These are phyloP conservation scores for Lactarius sp. DNA, from an alignment of 768 basidiomycete genomes.

Conservation along the genomic window DNA sequence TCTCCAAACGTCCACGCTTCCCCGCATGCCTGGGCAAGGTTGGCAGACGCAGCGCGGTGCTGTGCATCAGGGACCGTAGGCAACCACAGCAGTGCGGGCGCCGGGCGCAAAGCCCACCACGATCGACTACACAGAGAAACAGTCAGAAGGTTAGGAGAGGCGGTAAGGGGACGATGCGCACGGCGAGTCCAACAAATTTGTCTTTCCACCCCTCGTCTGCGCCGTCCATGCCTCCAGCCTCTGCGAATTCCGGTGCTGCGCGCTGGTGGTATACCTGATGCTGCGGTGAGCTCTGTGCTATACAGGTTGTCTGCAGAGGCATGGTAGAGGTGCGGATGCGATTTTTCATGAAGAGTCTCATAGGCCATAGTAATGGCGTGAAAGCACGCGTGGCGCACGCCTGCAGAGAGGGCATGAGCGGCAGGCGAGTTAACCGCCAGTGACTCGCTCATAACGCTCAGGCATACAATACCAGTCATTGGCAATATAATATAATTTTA, in stretches of 20 bases:
- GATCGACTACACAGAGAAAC: conserved; percentile 36
- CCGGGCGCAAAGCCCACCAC: conserved; percentile 42
- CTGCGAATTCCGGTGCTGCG: conserved; percentile 16
- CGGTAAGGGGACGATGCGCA: conserved; percentile 31
- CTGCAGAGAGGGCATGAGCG: too few relatives aligned
- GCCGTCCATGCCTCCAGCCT: conserved; percentile 22
- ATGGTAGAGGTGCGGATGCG: background rate
- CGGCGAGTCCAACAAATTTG: conserved; percentile 41
- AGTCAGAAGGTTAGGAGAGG: background rate
- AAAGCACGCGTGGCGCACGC: conserved; percentile 38
- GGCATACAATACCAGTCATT: too few relatives aligned
- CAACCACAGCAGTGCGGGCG: conserved; percentile 38
- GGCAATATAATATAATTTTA: too few relatives aligned
- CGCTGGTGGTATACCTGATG: conserved; percentile 32
- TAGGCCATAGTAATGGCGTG: conserved; percentile 63
- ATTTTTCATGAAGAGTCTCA: conserved; percentile 43
- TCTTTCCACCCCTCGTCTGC: conserved; percentile 50
- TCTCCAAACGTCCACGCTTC: too few relatives aligned
- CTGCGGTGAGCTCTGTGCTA: conserved; percentile 46
- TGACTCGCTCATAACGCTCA: too few relatives aligned
- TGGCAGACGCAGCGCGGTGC: too few relatives aligned
- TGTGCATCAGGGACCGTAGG: conserved; percentile 27
- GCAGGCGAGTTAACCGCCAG: too few relatives aligned
- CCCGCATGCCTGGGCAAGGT: too few relatives aligned
- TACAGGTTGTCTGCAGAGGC: conserved; percentile 35